phyloP scores from a whole-genome alignment of 495 filamentous ascomycete species.

The Daldinia vernicosa region DNA sequence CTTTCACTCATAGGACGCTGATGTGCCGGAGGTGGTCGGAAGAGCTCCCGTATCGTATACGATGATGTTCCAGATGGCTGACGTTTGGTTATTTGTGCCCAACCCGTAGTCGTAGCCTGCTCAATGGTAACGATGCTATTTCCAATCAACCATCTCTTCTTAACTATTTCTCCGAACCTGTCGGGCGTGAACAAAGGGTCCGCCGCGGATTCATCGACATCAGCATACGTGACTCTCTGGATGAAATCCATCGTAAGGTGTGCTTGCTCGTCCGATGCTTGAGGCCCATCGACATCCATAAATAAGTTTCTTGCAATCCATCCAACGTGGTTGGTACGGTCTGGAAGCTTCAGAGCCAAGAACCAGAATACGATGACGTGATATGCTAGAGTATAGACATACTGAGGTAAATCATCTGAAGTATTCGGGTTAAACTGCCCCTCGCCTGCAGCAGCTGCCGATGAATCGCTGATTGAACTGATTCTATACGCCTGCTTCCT shows the following conservation, averaged over 20 bases:
- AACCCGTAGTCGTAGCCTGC: conserved; percentile 75
- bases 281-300: conserved; percentile 74
- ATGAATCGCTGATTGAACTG: conserved; percentile 43
- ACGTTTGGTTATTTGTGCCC: conserved; percentile 81
- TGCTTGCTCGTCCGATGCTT: conserved; percentile 88
- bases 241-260: conserved; percentile 95
- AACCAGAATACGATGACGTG: conserved; percentile 99
- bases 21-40: conserved; percentile 71
- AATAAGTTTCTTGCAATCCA: conserved; percentile 94
- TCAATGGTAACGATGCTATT: conserved; percentile 88
- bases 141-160: conserved; percentile 86
- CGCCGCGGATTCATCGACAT: conserved; percentile 75
- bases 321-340: conserved; percentile 81
- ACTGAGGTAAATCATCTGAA: conserved; percentile 78
- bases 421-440: conserved; percentile 49
- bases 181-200: conserved; percentile 70
- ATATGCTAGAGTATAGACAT: conserved; percentile 91
- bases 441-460: conserved; percentile 32
- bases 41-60: conserved; percentile 75
- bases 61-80: conserved; percentile 87
- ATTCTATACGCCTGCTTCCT: conserved; percentile 54
- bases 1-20: conserved; percentile 59
- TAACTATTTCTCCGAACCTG: conserved; percentile 71
- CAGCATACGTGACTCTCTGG: conserved; percentile 88
- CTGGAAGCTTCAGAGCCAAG: conserved; percentile 80